Conservation (phyloP, 1,284 basidiomycete species). For the Puccinia coronata region DNA sequence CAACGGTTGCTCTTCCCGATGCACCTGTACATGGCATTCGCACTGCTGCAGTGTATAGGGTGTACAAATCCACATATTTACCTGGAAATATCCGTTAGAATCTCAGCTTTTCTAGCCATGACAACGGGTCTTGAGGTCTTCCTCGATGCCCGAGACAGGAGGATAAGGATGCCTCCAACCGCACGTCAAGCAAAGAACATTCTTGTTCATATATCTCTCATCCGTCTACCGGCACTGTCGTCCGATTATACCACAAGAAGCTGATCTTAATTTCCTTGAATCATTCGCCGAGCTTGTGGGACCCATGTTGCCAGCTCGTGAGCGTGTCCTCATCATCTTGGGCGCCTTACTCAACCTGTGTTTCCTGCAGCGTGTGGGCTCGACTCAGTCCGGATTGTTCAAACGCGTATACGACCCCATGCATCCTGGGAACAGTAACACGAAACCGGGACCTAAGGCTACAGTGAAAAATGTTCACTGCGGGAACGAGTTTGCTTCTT, state of each 20-base stretch:
- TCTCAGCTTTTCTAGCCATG: background rate
- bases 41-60: background rate
- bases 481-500: background rate
- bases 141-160: background rate
- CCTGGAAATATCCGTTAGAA: background rate
- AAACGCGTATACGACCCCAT: background rate
- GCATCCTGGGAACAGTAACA: background rate
- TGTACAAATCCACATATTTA: too few relatives aligned
- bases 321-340: background rate
- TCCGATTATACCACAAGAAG: background rate
- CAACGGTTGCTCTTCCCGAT: too few relatives aligned
- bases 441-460: background rate
- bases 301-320: background rate
- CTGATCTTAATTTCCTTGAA: background rate
- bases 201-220: too few relatives aligned
- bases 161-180: background rate
- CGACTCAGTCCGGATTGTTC: background rate
- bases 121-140: slow-evolving; percentile 4
- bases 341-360: background rate
- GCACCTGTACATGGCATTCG: too few relatives aligned
- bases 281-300: background rate
- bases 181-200: too few relatives aligned
- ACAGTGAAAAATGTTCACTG: background rate
- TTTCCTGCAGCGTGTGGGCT: background rate
- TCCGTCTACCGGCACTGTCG: background rate